Base-by-base conservation (phyloP, 441 rosid genomes). In the Corymbia calophylla region DNA sequence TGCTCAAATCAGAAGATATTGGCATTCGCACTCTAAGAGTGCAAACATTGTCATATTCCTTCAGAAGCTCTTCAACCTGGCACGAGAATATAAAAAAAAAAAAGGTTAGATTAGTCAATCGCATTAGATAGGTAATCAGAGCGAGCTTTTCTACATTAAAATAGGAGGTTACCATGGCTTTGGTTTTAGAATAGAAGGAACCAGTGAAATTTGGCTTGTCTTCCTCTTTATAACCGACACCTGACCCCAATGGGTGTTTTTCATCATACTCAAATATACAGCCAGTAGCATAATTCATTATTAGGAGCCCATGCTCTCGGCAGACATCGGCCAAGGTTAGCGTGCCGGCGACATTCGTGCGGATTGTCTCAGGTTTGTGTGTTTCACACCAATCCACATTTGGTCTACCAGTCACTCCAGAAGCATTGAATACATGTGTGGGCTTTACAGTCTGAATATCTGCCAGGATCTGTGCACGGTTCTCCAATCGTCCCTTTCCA, bases 141-240 rank as follows among this genome's bases (percentile, higher is more conserved):
- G 51, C 35, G 51, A 77, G 53, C 18, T 2, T 77, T 44, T 77
- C 82, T 44, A 86, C 3, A 31, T 49, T 6, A 7, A 18, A 86
- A 54, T 29, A 55, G 51, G 27, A 80, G 25, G 53, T 73, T 87
- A 88, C 89, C 89, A 88, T 73, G 66, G 89, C 86, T 88, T 88
- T 88, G 54, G 89, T 88, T 80, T 88, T 88, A n/a, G 89, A 88
- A 56, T 88, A 88, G 87, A 88, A 88, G n/a, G 89, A 88, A 53
- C 89, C 89, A 8, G 39, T 80, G 68, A 88, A 88, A 44, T 88
- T 88, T 31, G 89, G 87, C 7, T 55, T 77, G 89, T 88, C 89
- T 77, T 88, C 89, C 87, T 88, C 89, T 54, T 88, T 88, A 44
- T 8, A 88, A 53, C 86, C 87, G 39, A 88, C 55, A 53, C 89